Conservation (phyloP, 1,139 yeast genomes). For the Yamadazyma spencermartinsiae region DNA sequence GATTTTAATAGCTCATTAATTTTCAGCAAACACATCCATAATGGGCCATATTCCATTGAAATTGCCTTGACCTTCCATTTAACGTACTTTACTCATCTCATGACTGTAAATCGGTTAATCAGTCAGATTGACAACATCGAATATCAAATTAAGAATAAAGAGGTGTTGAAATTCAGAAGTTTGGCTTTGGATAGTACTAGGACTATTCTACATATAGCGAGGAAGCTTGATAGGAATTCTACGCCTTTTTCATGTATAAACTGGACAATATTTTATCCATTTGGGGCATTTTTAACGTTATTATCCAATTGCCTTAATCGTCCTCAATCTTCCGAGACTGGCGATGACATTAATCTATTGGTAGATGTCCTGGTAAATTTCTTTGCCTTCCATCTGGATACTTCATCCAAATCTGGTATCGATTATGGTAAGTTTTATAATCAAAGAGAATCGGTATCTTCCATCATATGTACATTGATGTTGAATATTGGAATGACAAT, state of each 20-base stretch:
- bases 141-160: slow-evolving; percentile 16
- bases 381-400: slow-evolving; percentile 10
- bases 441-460: slow-evolving; percentile 25
- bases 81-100: slow-evolving; percentile 33
- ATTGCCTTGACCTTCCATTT: slow-evolving; percentile 25
- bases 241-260: slow-evolving; percentile 27
- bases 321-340: slow-evolving; percentile 29
- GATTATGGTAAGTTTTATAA: slow-evolving; percentile 15
- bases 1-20: slow-evolving; percentile 15
- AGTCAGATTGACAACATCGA: slow-evolving; percentile 18
- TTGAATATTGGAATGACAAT: slow-evolving; percentile 25
- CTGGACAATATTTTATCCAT: slow-evolving; percentile 36
- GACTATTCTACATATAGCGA: slow-evolving; percentile 31
- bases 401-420: background rate
- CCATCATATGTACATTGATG: slow-evolving; percentile 24
- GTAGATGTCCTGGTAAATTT: slow-evolving; percentile 16
- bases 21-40: slow-evolving; percentile 6
- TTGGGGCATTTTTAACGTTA: slow-evolving; percentile 35
- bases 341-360: slow-evolving; percentile 31
- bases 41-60: slow-evolving; percentile 14
- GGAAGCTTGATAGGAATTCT: slow-evolving; percentile 20
- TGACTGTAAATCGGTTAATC: slow-evolving; percentile 34
- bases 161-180: slow-evolving; percentile 23
- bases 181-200: slow-evolving; percentile 35
- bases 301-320: slow-evolving; percentile 33